These are phyloP conservation scores for Rhizomucor miehei DNA, from an alignment of 371 early-diverging fungal genomes.

Conservation along the genomic window DNA sequence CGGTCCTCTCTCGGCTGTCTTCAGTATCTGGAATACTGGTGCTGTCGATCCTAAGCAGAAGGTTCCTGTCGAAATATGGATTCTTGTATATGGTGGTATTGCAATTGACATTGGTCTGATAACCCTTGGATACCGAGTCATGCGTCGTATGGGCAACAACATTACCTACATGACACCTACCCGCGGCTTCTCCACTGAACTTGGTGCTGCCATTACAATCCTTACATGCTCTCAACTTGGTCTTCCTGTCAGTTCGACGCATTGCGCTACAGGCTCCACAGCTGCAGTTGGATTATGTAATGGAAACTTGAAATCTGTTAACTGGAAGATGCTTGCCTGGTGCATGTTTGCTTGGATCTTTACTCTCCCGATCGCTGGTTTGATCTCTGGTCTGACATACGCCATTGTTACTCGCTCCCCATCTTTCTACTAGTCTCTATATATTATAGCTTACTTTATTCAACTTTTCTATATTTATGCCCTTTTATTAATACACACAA, in stretches of 20 bases:
- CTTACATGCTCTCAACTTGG: slow-evolving; percentile 80
- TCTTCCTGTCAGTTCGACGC: slow-evolving; percentile 86
- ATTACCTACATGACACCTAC: slow-evolving; percentile 84
- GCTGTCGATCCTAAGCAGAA: slow-evolving; percentile 43
- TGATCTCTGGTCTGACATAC: slow-evolving; percentile 66
- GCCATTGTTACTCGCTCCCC: slow-evolving; percentile 63
- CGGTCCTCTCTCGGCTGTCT: slow-evolving; percentile 73
- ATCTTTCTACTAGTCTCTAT: slow-evolving; percentile 1
- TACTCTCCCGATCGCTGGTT: slow-evolving; percentile 77
- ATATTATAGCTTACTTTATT: no score
- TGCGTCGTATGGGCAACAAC: slow-evolving; percentile 81
- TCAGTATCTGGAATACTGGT: slow-evolving; percentile 67
- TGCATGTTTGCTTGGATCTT: slow-evolving; percentile 76
- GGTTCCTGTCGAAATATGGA: slow-evolving; percentile 69
- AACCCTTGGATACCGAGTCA: slow-evolving; percentile 69
- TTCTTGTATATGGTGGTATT: slow-evolving; percentile 75
- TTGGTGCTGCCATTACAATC: slow-evolving; percentile 83
- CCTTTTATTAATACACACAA: no score
- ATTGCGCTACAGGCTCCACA: slow-evolving; percentile 88
- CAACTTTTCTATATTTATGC: no score
- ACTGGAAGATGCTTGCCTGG: slow-evolving; percentile 79
- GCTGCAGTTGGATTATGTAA: slow-evolving; percentile 81
- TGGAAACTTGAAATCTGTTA: slow-evolving; percentile 66
- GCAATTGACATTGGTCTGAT: slow-evolving; percentile 81
- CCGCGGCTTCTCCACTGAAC: slow-evolving; percentile 83